These are phyloP conservation scores for Coix lacrymajobi DNA, from an alignment of 176 grass and related monocot species.

Conservation along the genomic window DNA sequence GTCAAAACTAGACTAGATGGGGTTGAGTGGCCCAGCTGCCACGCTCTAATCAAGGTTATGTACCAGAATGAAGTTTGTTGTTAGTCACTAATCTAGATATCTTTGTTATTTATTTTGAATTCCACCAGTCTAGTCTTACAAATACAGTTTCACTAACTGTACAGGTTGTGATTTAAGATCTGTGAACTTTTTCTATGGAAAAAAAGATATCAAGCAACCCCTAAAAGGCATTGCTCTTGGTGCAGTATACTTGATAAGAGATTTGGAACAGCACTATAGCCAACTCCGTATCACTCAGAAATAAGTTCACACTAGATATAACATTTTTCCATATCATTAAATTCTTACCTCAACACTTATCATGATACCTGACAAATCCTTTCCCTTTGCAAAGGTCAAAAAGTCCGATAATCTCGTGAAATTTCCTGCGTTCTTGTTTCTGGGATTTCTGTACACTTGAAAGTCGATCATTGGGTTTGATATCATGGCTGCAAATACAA, in stretches of 20 bases:
- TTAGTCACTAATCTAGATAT: not conserved
- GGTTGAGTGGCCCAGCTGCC: not conserved
- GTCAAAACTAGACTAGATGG: not conserved
- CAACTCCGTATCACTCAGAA: not conserved
- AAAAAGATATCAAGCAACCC: not conserved
- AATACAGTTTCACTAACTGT: not conserved
- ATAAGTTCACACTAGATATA: not conserved
- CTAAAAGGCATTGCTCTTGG: not conserved
- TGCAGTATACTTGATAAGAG: not conserved
- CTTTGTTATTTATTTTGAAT: not conserved
- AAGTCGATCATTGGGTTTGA: slow-evolving; percentile 20
- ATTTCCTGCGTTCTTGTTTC: slow-evolving; percentile 54
- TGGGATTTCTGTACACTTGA: slow-evolving; percentile 42
- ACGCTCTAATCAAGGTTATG: not conserved
- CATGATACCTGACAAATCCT: slow-evolving; percentile 65
- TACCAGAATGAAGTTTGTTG: not conserved
- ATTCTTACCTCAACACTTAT: slow-evolving; percentile 80
- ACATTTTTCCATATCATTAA: not conserved
- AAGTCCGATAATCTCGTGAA: slow-evolving; percentile 88
- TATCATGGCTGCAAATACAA: slow-evolving; percentile 55
- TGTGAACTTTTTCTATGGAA: not conserved
- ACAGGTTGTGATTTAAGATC: not conserved
- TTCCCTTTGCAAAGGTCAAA: slow-evolving; percentile 60
- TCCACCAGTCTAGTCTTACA: not conserved
- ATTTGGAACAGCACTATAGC: not conserved